These are phyloP conservation scores for Fusarium udum DNA, from an alignment of 2,329 filamentous ascomycete genomes.

Conservation along the genomic window DNA sequence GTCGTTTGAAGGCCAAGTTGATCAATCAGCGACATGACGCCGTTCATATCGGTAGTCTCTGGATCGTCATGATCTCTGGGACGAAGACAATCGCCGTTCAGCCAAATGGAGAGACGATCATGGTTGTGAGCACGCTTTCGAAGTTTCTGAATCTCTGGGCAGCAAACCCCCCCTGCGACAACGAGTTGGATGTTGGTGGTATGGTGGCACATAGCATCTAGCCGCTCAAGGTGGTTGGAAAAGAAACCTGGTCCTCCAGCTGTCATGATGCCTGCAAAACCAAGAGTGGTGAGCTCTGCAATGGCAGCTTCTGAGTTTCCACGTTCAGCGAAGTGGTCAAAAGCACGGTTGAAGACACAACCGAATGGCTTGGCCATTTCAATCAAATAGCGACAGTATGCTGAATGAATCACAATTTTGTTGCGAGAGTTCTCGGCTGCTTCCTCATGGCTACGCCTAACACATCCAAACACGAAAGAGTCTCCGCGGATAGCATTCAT, in stretches of 20 bases:
- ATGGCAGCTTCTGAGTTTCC: slow-evolving; percentile 41
- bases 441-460: slow-evolving; percentile 39
- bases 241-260: slow-evolving; percentile 59
- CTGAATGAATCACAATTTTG: slow-evolving; percentile 50
- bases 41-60: slow-evolving; percentile 42
- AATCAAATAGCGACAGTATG: slow-evolving; percentile 54
- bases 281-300: slow-evolving; percentile 50
- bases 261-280: slow-evolving; percentile 63
- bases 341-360: slow-evolving; percentile 66
- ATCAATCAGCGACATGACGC: slow-evolving; percentile 37
- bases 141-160: slow-evolving; percentile 49
- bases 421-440: not conserved
- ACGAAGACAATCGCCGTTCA: slow-evolving; percentile 57
- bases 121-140: slow-evolving; percentile 39
- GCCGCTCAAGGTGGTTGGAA: slow-evolving; percentile 49
- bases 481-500: slow-evolving; percentile 57
- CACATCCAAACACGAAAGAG: slow-evolving; percentile 66
- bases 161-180: slow-evolving; percentile 62
- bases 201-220: slow-evolving; percentile 50
- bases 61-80: slow-evolving; percentile 15
- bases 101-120: slow-evolving; percentile 47
- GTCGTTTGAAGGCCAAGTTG: slow-evolving; percentile 33
- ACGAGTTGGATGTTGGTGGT: slow-evolving; percentile 56
- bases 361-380: slow-evolving; percentile 52
- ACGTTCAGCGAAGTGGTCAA: slow-evolving; percentile 57